Evolutionary conservation across 1,284 basidiomycete genomes (phyloP).

Genomic region (Rhodotorula sp.): DNA sequence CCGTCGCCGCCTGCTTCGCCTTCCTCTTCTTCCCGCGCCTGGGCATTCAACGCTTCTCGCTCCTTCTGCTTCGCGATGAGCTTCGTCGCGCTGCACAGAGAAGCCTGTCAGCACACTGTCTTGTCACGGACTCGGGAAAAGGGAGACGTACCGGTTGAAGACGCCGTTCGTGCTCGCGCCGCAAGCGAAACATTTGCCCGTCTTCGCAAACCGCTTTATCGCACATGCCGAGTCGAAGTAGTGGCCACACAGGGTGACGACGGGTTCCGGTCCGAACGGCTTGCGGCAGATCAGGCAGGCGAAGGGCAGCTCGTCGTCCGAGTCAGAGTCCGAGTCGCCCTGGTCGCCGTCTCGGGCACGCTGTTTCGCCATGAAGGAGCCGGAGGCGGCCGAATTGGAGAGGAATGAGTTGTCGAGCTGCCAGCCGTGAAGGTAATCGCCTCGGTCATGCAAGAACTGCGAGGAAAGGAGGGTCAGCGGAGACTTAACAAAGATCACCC

Average conservation of each 20-base stretch:
- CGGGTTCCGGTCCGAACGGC: constrained; percentile 86
- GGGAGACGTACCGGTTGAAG: constrained; percentile 74
- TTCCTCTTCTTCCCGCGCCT: constrained; percentile 28
- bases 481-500: constrained; percentile 54
- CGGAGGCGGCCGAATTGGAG: constrained; percentile 43
- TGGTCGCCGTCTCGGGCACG: constrained; percentile 48
- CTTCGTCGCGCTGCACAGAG: constrained; percentile 37
- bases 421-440: constrained; percentile 91
- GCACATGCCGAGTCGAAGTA: constrained; percentile 80
- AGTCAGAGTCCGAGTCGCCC: constrained; percentile 60
- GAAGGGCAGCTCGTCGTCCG: constrained; percentile 83
- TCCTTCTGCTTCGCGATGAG: constrained; percentile 39
- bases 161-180: constrained; percentile 89
- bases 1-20: constrained; percentile 23
- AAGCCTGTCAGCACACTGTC: background rate
- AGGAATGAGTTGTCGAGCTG: constrained; percentile 70
- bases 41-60: constrained; percentile 33
- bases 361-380: constrained; percentile 42
- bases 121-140: constrained; percentile 45
- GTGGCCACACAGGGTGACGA: constrained; percentile 94
- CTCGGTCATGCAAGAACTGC: constrained; percentile 55
- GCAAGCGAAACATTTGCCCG: constrained; percentile 93
- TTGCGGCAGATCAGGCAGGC: constrained; percentile 95
- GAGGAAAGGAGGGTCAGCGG: constrained; percentile 52
- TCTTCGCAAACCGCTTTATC: constrained; percentile 72